Evolutionary conservation across 2,329 filamentous ascomycete genomes (phyloP), one percentile per base, ranked within the genome.

Genomic region (Proliferodiscus dingleyae): DNA sequence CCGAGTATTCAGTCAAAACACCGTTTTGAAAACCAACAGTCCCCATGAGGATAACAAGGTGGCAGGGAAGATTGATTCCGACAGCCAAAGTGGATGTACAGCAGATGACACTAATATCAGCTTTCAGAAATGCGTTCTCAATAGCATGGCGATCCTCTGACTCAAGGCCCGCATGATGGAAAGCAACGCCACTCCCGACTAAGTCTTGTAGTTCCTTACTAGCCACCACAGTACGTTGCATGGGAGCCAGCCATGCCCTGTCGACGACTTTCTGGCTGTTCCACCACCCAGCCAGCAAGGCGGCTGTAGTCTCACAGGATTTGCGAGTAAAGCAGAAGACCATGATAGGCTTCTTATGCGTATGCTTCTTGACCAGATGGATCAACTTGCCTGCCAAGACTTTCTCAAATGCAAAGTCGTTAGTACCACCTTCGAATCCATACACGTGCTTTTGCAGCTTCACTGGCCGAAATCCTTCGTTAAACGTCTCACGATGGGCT

Each of bases 11-110:
- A 45, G 81, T 77, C 29, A 78, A 58, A 5, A 73, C 71, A 10
- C 74, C 72, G 46, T 80, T 75, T 46, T 79, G 77, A 64, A 80
- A 90, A 0, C 74, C 71, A 3, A 81, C 74, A 0, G 88, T 94
- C 18, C 87, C 86, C 63, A 94, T 94, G 45, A 95, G 77, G 8
- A 94, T 80, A 3, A 90, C 87, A 3, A 90, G 78, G 60, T 93
- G 85, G 50, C 87, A 89, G 8, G 88, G 89, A 8, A 94, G 66
- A 60, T 95, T 95, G 23, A 95, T 78, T 0, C 88, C 88, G 10
- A 93, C 83, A 1, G 88, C 87, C 15, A 95, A 70, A 0, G 88
- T 95, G 0, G 87, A 90, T 0, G 88, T 95, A 61, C 87, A 93
- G 64, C 89, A 94, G 42, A 95, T 89, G 24, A 94, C 80, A 52